Evolutionary conservation across 2,329 filamentous ascomycete species (phyloP), one percentile per base, ranked within the genome.

Genomic region (Diaporthe longicolla): DNA sequence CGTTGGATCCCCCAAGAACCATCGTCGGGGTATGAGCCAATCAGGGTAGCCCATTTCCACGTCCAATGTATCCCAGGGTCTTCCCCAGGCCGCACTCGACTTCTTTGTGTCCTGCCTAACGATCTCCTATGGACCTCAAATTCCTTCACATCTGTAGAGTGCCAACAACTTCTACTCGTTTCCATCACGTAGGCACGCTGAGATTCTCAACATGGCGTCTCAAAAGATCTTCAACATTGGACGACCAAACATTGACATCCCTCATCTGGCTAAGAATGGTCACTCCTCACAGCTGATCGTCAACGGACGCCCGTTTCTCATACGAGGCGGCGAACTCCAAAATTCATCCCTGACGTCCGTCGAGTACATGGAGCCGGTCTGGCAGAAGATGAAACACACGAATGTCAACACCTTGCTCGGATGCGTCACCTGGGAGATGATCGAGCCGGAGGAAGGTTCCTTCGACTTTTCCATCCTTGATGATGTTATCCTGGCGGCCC

Each of bases 361-460:
- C 13, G 59, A 71, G 58, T 81, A 78, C 70, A 81, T 82, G 80
- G 45, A 68, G 6, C 61, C 70, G 1, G 72, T 80, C 9, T 80
- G 78, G 77, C 76, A 74, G 3, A 74, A 75, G 43, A 76, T 83
- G 74, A 75, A 69, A 40, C 75, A 71, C 13, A 73, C 72, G 21
- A 75, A 79, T 52, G 75, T 81, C 74, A 82, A 83, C 73, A 82
- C 82, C 0, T 68, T 81, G 3, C 77, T 81, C 2, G 79, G 80
- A 1, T 77, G 73, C 9, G 78, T 82, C 1, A 76, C 80, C 0
- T 82, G 81, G 81, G 81, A 82, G 54, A 75, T 76, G 59, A 78
- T 82, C 48, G 81, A 82, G 75, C 80, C 78, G 0, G 72, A 75
- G 2, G 79, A 82, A 73, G 80, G 76, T 17, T n/a, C 55, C 4